These are phyloP conservation scores for Exutisphaerella laricina DNA, from an alignment of 2,329 filamentous ascomycete genomes.

Conservation along the genomic window DNA sequence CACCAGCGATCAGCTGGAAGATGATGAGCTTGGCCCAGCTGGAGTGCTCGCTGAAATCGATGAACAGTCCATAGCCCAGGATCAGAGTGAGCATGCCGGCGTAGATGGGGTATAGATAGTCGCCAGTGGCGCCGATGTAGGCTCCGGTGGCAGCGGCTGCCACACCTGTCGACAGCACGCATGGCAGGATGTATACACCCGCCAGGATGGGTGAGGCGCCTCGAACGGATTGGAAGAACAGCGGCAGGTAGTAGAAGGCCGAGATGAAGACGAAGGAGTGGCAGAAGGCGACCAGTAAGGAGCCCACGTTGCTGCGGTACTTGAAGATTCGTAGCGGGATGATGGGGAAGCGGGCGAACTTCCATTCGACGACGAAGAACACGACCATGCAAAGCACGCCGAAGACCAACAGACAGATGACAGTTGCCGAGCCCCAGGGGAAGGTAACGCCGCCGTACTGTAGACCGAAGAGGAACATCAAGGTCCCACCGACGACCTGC, in stretches of 20 bases:
- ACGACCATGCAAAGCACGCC: slow-evolving; percentile 44
- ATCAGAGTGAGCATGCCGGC: slow-evolving; percentile 39
- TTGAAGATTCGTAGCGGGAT: slow-evolving; percentile 61
- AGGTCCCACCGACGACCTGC: slow-evolving; percentile 43
- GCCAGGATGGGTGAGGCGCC: slow-evolving; percentile 56
- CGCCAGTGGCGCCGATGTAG: slow-evolving; percentile 45
- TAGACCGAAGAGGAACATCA: slow-evolving; percentile 50
- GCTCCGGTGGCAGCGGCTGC: slow-evolving; percentile 44
- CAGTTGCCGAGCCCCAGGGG: slow-evolving; percentile 50
- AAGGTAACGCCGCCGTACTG: slow-evolving; percentile 50
- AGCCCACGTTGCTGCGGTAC: slow-evolving; percentile 52
- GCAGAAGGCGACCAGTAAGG: slow-evolving; percentile 45
- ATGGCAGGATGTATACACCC: slow-evolving; percentile 56
- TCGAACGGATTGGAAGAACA: slow-evolving; percentile 66
- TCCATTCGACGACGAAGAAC: slow-evolving; percentile 58
- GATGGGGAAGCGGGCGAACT: slow-evolving; percentile 60
- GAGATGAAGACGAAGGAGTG: slow-evolving; percentile 56
- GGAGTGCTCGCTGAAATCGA: slow-evolving; percentile 36
- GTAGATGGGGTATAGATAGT: slow-evolving; percentile 45
- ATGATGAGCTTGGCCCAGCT: slow-evolving; percentile 40
- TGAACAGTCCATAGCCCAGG: slow-evolving; percentile 45
- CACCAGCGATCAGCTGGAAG: slow-evolving; percentile 47
- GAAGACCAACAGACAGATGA: slow-evolving; percentile 51
- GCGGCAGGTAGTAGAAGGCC: slow-evolving; percentile 64
- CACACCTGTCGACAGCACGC: slow-evolving; percentile 44